Percentiles rank a stretch among this genome's conserved stretches.
phyloP scores from a whole-genome alignment of 1,284 basidiomycete genomes.

The Leccinum solheimii region DNA sequence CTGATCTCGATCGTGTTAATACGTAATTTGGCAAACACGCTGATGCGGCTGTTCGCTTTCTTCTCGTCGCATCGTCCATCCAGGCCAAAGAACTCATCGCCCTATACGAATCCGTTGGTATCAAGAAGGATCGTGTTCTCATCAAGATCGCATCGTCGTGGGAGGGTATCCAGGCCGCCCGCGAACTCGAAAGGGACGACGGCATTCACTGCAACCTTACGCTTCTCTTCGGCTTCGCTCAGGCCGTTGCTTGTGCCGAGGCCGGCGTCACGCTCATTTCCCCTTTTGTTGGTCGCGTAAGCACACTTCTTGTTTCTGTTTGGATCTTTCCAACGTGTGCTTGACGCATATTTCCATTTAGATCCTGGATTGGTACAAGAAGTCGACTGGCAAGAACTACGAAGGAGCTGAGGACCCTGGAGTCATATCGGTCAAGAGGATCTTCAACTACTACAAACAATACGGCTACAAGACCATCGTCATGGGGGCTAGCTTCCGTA shows the following conservation, averaged over 20 bases:
- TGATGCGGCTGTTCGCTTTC: conserved; percentile 11
- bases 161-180: conserved; percentile 99
- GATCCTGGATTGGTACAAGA: conserved; percentile 98
- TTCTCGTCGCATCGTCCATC: conserved; percentile 15
- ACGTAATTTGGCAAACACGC: conserved; percentile 17
- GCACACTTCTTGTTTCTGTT: conserved; percentile 32
- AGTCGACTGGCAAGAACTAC: conserved; percentile 81
- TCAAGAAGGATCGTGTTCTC: conserved; percentile 90
- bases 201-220: conserved; percentile 99
- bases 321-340: conserved; percentile 17
- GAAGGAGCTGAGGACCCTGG: conserved; percentile 93
- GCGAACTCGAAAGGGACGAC: conserved; percentile 90
- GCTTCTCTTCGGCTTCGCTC: conserved; percentile 96
- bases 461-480: conserved; percentile 98
- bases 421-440: conserved; percentile 92
- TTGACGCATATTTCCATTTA: conserved; percentile 30
- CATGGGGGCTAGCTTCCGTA: conserved; percentile 99
- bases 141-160: conserved; percentile 99
- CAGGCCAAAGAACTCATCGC: conserved; percentile 91
- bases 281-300: conserved; percentile 95
- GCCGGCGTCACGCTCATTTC: conserved; percentile 98
- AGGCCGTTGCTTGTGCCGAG: conserved; percentile 98
- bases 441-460: conserved; percentile 99
- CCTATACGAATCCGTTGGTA: conserved; percentile 89
- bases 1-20: conserved; percentile 9